These are phyloP conservation scores for Skeletonema grethae DNA, from an alignment of 108 stramenopile species.

Conservation along the genomic window DNA sequence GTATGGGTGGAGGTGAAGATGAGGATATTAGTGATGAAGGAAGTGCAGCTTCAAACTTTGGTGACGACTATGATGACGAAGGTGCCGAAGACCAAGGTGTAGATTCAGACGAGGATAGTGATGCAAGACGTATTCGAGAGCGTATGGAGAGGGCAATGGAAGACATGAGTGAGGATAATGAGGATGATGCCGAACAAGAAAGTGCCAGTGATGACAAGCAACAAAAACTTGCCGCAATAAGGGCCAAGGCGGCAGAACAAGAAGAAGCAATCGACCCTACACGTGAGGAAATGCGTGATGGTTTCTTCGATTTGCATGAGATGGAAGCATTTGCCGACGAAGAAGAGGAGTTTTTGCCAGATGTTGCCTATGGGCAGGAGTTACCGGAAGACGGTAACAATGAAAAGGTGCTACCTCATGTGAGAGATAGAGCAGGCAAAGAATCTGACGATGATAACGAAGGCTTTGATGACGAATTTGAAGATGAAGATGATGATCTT, in stretches of 20 bases:
- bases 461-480: constrained; percentile 51
- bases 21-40: constrained; percentile 34
- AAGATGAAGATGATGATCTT: constrained; percentile 37
- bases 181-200: constrained; percentile 17
- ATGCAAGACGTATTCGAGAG: constrained; percentile 65
- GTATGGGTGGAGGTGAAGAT: constrained; percentile 14
- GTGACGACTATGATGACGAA: constrained; percentile 13
- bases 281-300: constrained; percentile 82
- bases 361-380: constrained; percentile 65
- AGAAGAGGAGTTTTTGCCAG: constrained; percentile 83
- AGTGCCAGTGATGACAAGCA: constrained; percentile 45
- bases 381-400: constrained; percentile 27
- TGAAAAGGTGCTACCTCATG: constrained; percentile 60
- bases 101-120: constrained; percentile 61
- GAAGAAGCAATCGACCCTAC: constrained; percentile 64
- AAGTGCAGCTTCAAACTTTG: constrained; percentile 6
- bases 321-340: constrained; percentile 97
- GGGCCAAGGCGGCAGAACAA: constrained; percentile 27
- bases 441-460: constrained; percentile 55
- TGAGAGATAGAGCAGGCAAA: constrained; percentile 59
- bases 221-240: constrained; percentile 21
- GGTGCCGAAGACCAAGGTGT: constrained; percentile 28
- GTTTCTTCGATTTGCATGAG: constrained; percentile 94
- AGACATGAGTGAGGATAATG: constrained; percentile 56
- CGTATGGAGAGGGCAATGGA: constrained; percentile 87